Base-by-base conservation (phyloP, 192 early-diverging fungal species). In the Cetraspora pellucida region DNA sequence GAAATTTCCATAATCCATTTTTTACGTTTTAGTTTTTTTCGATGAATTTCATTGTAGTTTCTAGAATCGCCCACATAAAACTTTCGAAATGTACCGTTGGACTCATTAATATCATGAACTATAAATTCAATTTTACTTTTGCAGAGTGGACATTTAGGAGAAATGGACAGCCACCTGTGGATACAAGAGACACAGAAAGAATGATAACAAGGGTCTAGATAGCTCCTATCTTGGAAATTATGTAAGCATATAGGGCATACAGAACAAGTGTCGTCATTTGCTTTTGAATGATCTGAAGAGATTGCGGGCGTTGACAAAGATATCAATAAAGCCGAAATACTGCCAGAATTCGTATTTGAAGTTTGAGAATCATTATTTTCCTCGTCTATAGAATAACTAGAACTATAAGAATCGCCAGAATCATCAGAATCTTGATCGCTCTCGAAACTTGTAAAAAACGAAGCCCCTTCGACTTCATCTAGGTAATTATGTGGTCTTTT, bases 181-280 rank as follows among this genome's bases (percentile, higher is more conserved):
- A 61, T 61, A 28, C 59, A 61, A 61, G 59, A 61, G 27, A 61
- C 25, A 28, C 59, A 61, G 11, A 61, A 61, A 61, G 59, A 17
- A 28, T 61, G 59, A 61, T 61, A 61, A 61, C 59, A 61, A 61
- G 59, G 27, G 13, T 61, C 13, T 28, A 61, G 27, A 61, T 61
- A 61, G 27, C 59, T 28, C 27, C 28, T 23, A 23, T 61, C 59
- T 61, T 61, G 59, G 27, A 28, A 61, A 28, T 17, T 28, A 16
- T 61, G 59, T 28, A 61, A 61, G 10, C 59, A 61, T 28, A 61
- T 61, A 16, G 59, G 59, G 8, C 59, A 61, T 28, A 28, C 11
- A 17, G 59, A 61, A 6, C 13, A 17, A 17, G 11, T 13, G 11
- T 7, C 28, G 10, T 61, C 59, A 17, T 61, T 28, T 17, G 27